phyloP scores from a whole-genome alignment of 139 green algal genomes.

The Tetraselmis striata region DNA sequence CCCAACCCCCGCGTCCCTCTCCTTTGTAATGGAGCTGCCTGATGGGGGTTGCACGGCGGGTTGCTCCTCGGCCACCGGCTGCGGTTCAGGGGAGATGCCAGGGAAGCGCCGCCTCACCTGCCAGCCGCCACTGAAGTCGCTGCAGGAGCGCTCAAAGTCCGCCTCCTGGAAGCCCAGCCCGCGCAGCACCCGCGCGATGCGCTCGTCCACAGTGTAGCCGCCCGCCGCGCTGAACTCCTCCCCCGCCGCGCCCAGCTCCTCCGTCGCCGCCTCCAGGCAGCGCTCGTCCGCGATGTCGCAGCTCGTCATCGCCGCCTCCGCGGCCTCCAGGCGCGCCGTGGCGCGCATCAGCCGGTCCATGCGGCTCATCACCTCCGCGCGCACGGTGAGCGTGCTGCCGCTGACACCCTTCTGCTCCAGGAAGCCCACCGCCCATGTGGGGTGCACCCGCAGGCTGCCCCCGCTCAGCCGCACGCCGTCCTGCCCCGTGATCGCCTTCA shows the following conservation, averaged over 20 bases:
- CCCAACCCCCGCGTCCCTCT: too few species aligned
- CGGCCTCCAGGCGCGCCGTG: slow-evolving; percentile 27
- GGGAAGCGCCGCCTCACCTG: slow-evolving; percentile 19
- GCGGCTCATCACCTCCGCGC: slow-evolving; percentile 46
- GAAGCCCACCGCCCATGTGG: slow-evolving; percentile 42
- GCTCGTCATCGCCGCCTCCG: slow-evolving; percentile 15
- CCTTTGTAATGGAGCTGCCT: too few species aligned
- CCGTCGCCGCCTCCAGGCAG: slow-evolving; percentile 5
- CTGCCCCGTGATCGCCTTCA: neutral
- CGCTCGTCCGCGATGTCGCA: slow-evolving; percentile 8
- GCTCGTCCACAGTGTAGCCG: slow-evolving; percentile 48
- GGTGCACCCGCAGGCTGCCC: slow-evolving; percentile 27
- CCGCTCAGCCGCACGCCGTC: neutral
- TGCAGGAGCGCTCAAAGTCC: slow-evolving; percentile 40
- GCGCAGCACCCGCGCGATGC: slow-evolving; percentile 46
- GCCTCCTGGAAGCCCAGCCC: slow-evolving; percentile 51
- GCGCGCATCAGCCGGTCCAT: slow-evolving; percentile 42
- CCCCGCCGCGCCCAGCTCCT: slow-evolving; percentile 22
- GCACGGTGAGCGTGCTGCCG: slow-evolving; percentile 46
- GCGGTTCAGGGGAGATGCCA: too few species aligned
- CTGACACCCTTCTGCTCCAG: slow-evolving; percentile 57
- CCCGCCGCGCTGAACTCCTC: slow-evolving; percentile 40
- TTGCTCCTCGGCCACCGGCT: too few species aligned
- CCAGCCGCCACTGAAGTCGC: slow-evolving; percentile 59
- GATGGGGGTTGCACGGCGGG: too few species aligned